A percentile compares a stretch with the other conserved stretches of the same genome.
Conservation (phyloP, 2,329 filamentous ascomycete species). For the Cladosporium oxysporum region DNA sequence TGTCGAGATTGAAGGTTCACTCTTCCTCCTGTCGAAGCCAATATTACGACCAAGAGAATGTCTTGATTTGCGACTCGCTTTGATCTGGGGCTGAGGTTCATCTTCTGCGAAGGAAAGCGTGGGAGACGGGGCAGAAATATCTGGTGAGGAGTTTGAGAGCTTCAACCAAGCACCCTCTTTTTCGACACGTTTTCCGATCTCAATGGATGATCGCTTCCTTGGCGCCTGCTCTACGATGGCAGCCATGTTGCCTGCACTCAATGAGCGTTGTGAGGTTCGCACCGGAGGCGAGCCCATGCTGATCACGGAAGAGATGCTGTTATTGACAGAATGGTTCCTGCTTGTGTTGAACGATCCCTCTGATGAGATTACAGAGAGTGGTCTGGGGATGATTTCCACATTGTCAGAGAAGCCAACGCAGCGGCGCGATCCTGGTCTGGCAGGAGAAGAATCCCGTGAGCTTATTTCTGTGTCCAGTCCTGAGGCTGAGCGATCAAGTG, state of each 20-base stretch:
- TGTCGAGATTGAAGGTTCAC: conserved; percentile 40
- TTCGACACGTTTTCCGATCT: conserved; percentile 32
- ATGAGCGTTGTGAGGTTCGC: conserved; percentile 6
- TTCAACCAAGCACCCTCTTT: conserved; percentile 38
- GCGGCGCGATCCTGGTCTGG: conserved; percentile 53
- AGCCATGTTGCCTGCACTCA: conserved; percentile 15
- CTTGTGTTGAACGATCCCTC: conserved; percentile 72
- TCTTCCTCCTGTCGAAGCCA: conserved; percentile 55
- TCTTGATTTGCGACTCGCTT: conserved; percentile 55
- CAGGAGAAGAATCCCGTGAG: conserved; percentile 34
- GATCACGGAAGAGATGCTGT: conserved; percentile 76
- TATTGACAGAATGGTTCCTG: conserved; percentile 71
- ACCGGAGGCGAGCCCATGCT: conserved; percentile 53
- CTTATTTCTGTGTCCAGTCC: not conserved
- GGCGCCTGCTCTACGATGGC: conserved; percentile 14
- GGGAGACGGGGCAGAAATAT: not conserved
- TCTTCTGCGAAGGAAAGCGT: conserved; percentile 13
- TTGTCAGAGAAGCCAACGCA: conserved; percentile 83
- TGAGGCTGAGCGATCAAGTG: not conserved
- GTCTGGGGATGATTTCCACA: conserved; percentile 79
- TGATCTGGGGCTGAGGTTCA: not conserved
- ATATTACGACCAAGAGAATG: conserved; percentile 65
- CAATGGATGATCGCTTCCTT: conserved; percentile 23
- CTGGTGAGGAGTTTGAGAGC: conserved; percentile 21
- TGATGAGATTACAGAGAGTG: conserved; percentile 79